Evolutionary conservation across 805 yeast species (phyloP).

Genomic region (Lachancea sp.): DNA sequence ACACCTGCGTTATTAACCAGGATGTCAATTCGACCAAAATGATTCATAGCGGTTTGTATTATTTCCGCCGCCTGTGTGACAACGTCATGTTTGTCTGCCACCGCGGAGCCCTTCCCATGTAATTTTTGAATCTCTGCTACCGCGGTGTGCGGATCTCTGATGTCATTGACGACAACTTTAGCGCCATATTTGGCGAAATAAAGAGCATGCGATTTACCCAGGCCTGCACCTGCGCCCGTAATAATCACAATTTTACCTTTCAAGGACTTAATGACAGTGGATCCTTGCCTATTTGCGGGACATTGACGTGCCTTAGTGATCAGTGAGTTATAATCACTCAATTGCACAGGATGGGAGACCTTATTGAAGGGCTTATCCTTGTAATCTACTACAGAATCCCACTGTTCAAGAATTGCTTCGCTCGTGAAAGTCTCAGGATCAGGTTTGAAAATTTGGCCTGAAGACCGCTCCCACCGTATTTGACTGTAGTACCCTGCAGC

Average conservation of each 20-base stretch:
- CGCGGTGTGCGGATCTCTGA: slow-evolving; percentile 63
- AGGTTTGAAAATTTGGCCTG: slow-evolving; percentile 79
- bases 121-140: slow-evolving; percentile 63
- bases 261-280: slow-evolving; percentile 47
- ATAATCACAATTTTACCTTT: slow-evolving; percentile 81
- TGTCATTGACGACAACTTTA: slow-evolving; percentile 88
- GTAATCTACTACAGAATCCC: slow-evolving; percentile 58
- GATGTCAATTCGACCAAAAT: slow-evolving; percentile 78
- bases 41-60: slow-evolving; percentile 66
- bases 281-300: slow-evolving; percentile 55
- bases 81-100: slow-evolving; percentile 78
- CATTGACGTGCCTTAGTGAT: slow-evolving; percentile 46
- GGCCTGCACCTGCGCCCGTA: slow-evolving; percentile 94
- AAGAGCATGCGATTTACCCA: slow-evolving; percentile 85
- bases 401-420: slow-evolving; percentile 67
- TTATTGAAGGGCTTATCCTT: slow-evolving; percentile 48
- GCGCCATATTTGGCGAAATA: slow-evolving; percentile 89
- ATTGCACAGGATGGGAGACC: slow-evolving; percentile 60
- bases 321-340: slow-evolving; percentile 64
- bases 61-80: slow-evolving; percentile 67
- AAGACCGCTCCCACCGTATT: slow-evolving; percentile 90
- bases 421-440: slow-evolving; percentile 67
- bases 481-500: slow-evolving; percentile 93
- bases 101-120: slow-evolving; percentile 70
- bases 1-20: slow-evolving; percentile 93